A percentile compares a stretch with the other conserved stretches of the same genome.
These are phyloP conservation scores for Colletotrichum noveboracense DNA, from an alignment of 2,329 filamentous ascomycete species.

Conservation along the genomic window DNA sequence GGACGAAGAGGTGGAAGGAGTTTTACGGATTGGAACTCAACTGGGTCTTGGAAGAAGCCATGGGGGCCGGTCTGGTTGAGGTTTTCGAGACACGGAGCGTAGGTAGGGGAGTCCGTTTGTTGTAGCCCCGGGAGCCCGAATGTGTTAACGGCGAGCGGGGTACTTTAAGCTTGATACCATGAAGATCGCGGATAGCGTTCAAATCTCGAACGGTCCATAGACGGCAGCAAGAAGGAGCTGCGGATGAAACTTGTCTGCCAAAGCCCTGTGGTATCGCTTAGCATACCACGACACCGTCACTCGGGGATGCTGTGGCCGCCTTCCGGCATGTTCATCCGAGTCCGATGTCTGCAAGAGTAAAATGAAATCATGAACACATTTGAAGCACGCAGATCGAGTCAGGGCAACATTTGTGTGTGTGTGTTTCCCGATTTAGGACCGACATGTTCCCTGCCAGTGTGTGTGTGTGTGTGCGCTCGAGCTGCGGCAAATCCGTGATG, in stretches of 20 bases:
- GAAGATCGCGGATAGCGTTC: neutral
- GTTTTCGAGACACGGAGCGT: constrained; percentile 78
- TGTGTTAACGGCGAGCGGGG: neutral
- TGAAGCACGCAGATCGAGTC: neutral
- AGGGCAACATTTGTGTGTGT: neutral
- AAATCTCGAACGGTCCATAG: neutral
- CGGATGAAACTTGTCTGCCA: neutral
- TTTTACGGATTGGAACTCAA: constrained; percentile 74
- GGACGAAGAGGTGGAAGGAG: constrained; percentile 72
- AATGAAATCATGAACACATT: neutral
- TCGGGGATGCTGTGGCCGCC: neutral
- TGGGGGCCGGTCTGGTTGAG: constrained; percentile 74
- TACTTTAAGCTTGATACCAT: neutral
- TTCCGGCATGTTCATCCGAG: neutral
- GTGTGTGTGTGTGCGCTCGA: neutral
- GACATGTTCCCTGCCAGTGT: neutral
- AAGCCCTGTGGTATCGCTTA: neutral
- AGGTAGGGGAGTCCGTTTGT: constrained; percentile 65
- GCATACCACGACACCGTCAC: neutral
- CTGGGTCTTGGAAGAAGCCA: constrained; percentile 74
- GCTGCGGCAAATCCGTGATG: neutral
- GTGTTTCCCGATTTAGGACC: neutral
- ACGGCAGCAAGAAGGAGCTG: neutral
- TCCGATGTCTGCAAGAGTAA: neutral
- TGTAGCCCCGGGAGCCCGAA: constrained; percentile 29